These are phyloP conservation scores for Rhododendron molle DNA, from an alignment of 148 eudicot genomes.

Conservation along the genomic window DNA sequence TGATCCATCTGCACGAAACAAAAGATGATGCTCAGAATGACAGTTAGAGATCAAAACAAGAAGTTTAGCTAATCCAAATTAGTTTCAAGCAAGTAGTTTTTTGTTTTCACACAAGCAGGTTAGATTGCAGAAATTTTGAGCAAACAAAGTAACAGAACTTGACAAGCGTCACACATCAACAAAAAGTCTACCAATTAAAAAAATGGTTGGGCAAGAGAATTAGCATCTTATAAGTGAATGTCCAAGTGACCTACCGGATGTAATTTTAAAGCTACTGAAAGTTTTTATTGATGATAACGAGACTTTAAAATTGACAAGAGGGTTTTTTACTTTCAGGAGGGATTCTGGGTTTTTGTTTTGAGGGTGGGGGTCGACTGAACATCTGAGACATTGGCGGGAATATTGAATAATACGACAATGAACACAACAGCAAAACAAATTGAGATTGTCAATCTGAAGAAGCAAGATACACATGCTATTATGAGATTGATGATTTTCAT, in stretches of 20 bases:
- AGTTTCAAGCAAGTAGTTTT: neutral
- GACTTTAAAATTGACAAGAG: neutral
- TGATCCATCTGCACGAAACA: constrained; percentile 72
- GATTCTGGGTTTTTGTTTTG: neutral
- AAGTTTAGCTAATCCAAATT: neutral
- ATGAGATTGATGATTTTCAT: neutral
- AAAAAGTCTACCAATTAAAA: neutral
- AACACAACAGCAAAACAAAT: neutral
- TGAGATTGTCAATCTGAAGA: neutral
- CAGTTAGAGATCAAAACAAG: neutral
- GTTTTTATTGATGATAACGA: neutral
- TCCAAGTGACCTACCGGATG: neutral
- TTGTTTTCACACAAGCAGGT: neutral
- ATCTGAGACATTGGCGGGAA: neutral
- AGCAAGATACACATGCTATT: neutral
- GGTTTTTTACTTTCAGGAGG: neutral
- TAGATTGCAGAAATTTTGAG: neutral
- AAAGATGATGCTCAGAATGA: neutral
- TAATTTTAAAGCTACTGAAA: neutral
- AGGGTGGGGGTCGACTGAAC: neutral
- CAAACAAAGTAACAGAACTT: neutral
- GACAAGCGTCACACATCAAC: neutral
- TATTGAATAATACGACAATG: neutral
- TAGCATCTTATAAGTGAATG: neutral
- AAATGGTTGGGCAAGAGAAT: neutral